Evolutionary conservation across 768 basidiomycete species (phyloP), one percentile per base, ranked within the genome.

Genomic region (Tricholoma saponaceum): DNA sequence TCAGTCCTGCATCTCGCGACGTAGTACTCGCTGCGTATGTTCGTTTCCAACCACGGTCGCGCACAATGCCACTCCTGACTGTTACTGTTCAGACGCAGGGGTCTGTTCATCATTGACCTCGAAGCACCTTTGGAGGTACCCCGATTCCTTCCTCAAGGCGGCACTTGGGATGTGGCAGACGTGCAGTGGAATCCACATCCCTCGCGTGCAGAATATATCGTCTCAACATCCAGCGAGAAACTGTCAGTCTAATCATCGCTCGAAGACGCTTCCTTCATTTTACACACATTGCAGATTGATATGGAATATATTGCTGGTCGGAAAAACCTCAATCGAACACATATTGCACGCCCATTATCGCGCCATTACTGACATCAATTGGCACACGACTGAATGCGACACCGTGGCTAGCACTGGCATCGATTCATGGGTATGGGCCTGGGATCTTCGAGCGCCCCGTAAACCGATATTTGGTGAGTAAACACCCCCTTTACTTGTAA

Each of bases 341-440:
- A 86, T 92, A 30, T 78, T 98, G 4, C 87, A 88, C 59, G 89
- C 91, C 1, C 97, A 99, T 67, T 92, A 93, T 60, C 86, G 96
- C 46, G 94, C 95, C 4, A 95, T 99, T 54, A 98, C 97, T 3
- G 97, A 99, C 67, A 92, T 98, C 67, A 98, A 99, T 67, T 99
- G 96, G 96, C 92, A 94, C 65, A 88, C 89, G 0, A 81, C 82
- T 4, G 87, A 95, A 64, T 89, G 90, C 4, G 86, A 97, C 57
- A 77, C 86, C 12, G 90, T 98, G 16, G 88, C 90, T 2, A 96
- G 95, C 49, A 93, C 89, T 0, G 89, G 92, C 0, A 89, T 99
- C 52, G 97, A 99, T 67, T 88, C 95, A 0, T 97, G 95, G 86
- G 71, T 98, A 18, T 91, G 92, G 86, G 85, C 87, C 13, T 99